A percentile compares a stretch with the other conserved stretches of the same genome.
Evolutionary conservation across 805 yeast species (phyloP).

Genomic region (Wickerhamomyces ciferrii): DNA sequence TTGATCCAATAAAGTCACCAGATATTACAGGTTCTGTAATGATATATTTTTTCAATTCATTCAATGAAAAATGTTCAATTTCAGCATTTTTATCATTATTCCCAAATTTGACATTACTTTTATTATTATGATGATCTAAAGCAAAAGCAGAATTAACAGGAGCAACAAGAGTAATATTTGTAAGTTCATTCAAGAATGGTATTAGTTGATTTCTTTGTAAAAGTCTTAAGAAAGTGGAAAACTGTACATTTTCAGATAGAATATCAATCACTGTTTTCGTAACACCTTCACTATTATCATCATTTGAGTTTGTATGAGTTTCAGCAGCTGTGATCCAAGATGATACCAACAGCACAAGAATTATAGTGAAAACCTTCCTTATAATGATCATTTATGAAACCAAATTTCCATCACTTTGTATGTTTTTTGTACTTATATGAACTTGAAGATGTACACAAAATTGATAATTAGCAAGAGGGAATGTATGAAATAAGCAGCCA

Average conservation of each 20-base stretch:
- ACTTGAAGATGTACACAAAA: no score
- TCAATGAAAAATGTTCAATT: not conserved
- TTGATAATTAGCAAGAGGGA: no score
- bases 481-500: no score
- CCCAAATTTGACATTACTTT: no score
- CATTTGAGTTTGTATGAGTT: not conserved
- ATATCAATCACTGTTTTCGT: slow-evolving; percentile 57
- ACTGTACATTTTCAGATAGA: slow-evolving; percentile 62
- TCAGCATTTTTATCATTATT: not conserved
- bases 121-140: no score
- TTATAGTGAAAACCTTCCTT: no score
- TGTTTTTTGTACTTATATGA: no score
- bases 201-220: slow-evolving; percentile 60
- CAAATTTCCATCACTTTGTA: no score
- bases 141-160: slow-evolving; percentile 79
- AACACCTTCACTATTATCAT: not conserved
- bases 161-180: slow-evolving; percentile 70
- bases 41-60: slow-evolving; percentile 26
- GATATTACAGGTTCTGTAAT: slow-evolving; percentile 27
- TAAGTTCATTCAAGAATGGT: slow-evolving; percentile 52
- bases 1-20: slow-evolving; percentile 23
- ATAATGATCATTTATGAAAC: not conserved
- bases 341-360: not conserved
- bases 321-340: not conserved
- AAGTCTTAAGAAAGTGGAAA: slow-evolving; percentile 54